Conservation (phyloP, 495 filamentous ascomycete species). For the Penicillium bovifimosum region DNA sequence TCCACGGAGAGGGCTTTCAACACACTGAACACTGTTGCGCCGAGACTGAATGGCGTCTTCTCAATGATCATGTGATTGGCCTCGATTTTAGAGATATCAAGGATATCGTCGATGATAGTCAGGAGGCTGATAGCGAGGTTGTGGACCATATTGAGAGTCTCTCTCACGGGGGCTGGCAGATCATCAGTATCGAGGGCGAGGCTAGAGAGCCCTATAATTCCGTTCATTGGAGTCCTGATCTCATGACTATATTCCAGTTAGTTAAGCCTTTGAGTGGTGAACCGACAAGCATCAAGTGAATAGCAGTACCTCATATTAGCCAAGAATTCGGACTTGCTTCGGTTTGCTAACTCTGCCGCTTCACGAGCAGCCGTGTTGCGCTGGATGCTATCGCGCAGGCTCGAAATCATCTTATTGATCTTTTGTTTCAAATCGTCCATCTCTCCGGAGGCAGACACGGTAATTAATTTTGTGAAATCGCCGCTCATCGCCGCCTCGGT, state of each 20-base stretch:
- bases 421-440: constrained; percentile 95
- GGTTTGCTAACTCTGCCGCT: constrained; percentile 52
- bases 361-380: constrained; percentile 39
- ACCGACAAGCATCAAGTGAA: constrained; percentile 54
- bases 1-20: constrained; percentile 68
- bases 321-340: constrained; percentile 58
- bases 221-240: constrained; percentile 69
- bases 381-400: constrained; percentile 59
- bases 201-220: constrained; percentile 76
- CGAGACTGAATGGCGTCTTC: constrained; percentile 59
- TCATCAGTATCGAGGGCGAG: constrained; percentile 59
- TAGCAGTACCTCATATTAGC: constrained; percentile 80
- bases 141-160: constrained; percentile 93
- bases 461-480: constrained; percentile 85
- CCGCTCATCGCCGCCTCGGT: constrained; percentile 85
- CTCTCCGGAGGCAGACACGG: constrained; percentile 86
- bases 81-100: constrained; percentile 77
- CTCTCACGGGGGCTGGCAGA: constrained; percentile 65
- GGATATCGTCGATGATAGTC: constrained; percentile 80
- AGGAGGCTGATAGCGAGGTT: constrained; percentile 74
- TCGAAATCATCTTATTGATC: constrained; percentile 93
- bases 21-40: constrained; percentile 48
- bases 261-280: constrained; percentile 45
- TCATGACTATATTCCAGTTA: constrained; percentile 53
- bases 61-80: constrained; percentile 74